These are phyloP conservation scores for Magnolia officinalis DNA, from an alignment of 164 flowering plant species.

Conservation along the genomic window DNA sequence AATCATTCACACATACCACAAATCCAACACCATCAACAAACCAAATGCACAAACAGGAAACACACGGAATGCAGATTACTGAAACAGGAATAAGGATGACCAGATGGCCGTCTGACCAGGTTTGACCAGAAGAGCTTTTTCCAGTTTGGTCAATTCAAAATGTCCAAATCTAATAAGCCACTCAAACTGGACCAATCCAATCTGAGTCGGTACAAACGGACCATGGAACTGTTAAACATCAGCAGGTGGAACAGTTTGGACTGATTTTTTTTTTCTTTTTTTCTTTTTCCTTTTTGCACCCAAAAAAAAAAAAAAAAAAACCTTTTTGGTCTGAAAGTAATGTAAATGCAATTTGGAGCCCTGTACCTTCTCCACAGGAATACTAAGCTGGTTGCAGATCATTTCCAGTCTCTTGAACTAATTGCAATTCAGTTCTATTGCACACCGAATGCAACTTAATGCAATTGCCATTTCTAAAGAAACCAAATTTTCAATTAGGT, in stretches of 20 bases:
- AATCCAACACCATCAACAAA: conserved; percentile 1
- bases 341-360: too few relatives aligned
- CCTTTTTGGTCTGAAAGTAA: too few relatives aligned
- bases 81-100: background rate
- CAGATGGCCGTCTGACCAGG: background rate
- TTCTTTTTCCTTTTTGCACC: too few relatives aligned
- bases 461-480: too few relatives aligned
- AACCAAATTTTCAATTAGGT: too few relatives aligned
- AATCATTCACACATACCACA: background rate
- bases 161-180: background rate
- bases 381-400: too few relatives aligned
- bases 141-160: background rate
- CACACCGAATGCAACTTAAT: too few relatives aligned
- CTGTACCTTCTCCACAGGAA: too few relatives aligned
- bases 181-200: background rate
- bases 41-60: background rate
- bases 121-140: background rate
- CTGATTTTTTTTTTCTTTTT: too few relatives aligned
- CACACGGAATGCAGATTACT: background rate
- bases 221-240: background rate
- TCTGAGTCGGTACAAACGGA: background rate
- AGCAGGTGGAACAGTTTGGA: background rate
- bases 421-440: too few relatives aligned
- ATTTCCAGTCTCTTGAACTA: too few relatives aligned
- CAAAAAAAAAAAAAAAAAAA: too few relatives aligned